A percentile compares a stretch with the other conserved stretches of the same genome.
phyloP scores from a whole-genome alignment of 176 grass and related monocot species.

The Phragmites australis region DNA sequence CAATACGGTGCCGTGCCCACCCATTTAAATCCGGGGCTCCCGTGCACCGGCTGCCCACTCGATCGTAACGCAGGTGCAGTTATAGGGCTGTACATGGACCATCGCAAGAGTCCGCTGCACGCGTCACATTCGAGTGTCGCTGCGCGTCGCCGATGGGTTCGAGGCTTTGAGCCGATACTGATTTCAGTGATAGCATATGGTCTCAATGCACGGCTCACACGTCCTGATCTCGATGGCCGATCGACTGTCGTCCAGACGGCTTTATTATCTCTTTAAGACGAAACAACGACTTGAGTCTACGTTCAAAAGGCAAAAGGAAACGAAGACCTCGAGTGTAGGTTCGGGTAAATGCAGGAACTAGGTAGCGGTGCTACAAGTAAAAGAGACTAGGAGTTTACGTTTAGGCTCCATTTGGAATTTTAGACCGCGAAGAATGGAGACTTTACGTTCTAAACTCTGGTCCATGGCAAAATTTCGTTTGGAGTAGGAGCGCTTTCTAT shows the following conservation, averaged over 20 bases:
- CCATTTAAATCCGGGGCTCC: too few relatives aligned
- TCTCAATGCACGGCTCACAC: too few relatives aligned
- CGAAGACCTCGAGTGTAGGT: too few relatives aligned
- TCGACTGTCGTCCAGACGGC: background rate
- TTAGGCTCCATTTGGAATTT: background rate
- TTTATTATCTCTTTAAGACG: background rate
- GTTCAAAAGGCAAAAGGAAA: too few relatives aligned
- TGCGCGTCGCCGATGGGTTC: background rate
- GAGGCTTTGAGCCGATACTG: background rate
- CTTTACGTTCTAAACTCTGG: background rate
- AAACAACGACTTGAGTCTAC: background rate
- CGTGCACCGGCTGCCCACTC: background rate
- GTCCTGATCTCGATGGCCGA: background rate
- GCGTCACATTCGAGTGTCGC: background rate
- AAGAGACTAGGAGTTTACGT: background rate
- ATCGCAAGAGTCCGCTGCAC: background rate
- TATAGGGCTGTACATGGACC: background rate
- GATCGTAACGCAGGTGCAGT: background rate
- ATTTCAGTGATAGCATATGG: background rate
- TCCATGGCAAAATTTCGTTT: background rate
- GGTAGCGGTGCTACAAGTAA: too few relatives aligned
- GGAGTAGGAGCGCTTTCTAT: constrained; percentile 2
- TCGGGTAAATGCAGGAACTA: too few relatives aligned
- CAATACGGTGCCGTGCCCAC: too few relatives aligned
- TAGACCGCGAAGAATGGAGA: background rate